Base-by-base conservation (phyloP, 78 protist species). In the Polysphondylium violaceum region DNA sequence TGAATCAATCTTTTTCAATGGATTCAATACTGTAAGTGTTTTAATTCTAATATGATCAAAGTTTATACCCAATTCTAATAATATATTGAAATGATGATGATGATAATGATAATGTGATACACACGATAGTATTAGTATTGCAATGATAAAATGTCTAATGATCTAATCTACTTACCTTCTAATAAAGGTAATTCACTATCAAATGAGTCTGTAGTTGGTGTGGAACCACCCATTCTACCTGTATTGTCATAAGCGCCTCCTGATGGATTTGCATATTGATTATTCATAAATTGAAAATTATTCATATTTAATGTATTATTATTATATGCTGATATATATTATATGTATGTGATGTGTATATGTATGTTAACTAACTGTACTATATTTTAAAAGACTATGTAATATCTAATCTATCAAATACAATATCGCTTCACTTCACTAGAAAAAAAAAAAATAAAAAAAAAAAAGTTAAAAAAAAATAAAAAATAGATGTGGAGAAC, bases 41-140 rank as follows among this genome's bases (percentile, higher is more conserved):
- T 94, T 93, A 6, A 56, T 33, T 71, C 61, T 61, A 53, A 95
- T 93, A 7, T 86, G 94, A 23, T 60, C 92, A 58, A 95, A 95
- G 92, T 95, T 91, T 44, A 95, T 95, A 16, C 92, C 97, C 33
- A 95, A 94, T 72, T 95, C 97, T 76, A 72, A 50, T 17, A 14
- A 36, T 72, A 44, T 25, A 47, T 8, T 7, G 16, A 6, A 4
- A 51, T 25, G 1, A 40, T 68, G 16, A 23, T 38, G 31, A 2
- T 12, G 2, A 17, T n/a, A 72, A 5, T 43, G n/a, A n/a, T n/a
- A n/a, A n/a, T n/a, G n/a, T n/a, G n/a, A n/a, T n/a, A n/a, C n/a
- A n/a, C n/a, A n/a, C n/a, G n/a, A n/a, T n/a, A n/a, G n/a, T n/a
- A n/a, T 4, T n/a, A n/a, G 2, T 44, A 68, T 36, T 41, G 9